Base-by-base conservation (phyloP, 2,329 filamentous ascomycete species). In the Zasmidium citrigriseum region DNA sequence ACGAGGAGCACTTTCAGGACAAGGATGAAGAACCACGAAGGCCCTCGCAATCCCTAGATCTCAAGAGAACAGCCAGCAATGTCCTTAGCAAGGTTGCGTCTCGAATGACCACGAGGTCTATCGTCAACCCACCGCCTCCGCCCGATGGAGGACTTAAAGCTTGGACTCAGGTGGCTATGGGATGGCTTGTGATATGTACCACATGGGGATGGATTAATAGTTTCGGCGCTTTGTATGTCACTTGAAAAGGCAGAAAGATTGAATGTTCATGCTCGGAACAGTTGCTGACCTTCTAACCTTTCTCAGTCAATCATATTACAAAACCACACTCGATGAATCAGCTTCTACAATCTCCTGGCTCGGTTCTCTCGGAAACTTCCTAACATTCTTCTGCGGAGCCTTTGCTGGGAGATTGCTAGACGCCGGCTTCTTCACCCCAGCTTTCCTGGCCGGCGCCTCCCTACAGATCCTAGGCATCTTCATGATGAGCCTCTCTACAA, bases 271-370 rank as follows among this genome's bases (percentile, higher is more conserved):
- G n/a, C n/a, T n/a, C n/a, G n/a, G n/a, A n/a, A n/a, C n/a, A n/a
- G n/a, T n/a, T n/a, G n/a, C n/a, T n/a, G n/a, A n/a, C n/a, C n/a
- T n/a, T n/a, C n/a, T n/a, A n/a, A n/a, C n/a, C n/a, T n/a, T n/a
- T n/a, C n/a, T n/a, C n/a, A n/a, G n/a, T 44, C 62, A 64, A 50
- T 51, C 54, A 2, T 81, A 81, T 65, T 82, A 82, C 59, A 68
- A 67, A 2, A n/a, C 69, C 2, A 66, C 60, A 2, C 70, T 77
- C 1, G 63, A 72, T 18, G 58, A 65, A 2, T 52, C 71, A 0
- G 63, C 72, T 9, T 81, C 80, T 0, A 76, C 75, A 0, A 81
- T 84, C 46, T 78, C 79, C 3, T 84, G 81, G 80, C 80, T 83
- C 24, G 81, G 81, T 4, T 77, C 77, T 0, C 68, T 81, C 0